Conservation (phyloP, 345 rosid species). For the Psidium guajava region DNA sequence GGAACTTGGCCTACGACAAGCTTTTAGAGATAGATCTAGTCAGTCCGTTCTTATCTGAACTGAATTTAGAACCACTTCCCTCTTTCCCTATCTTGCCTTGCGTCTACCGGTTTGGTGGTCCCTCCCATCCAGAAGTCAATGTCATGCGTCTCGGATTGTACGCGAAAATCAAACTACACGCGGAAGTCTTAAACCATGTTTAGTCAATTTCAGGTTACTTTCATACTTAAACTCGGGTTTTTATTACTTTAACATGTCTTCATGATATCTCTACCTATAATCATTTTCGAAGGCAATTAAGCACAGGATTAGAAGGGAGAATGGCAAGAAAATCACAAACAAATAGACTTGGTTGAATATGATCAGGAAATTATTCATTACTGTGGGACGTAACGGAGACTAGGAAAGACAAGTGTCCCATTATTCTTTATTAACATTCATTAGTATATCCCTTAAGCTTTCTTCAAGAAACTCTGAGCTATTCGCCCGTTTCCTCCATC, state of each 20-base stretch:
- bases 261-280: not conserved
- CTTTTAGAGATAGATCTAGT: too few species aligned
- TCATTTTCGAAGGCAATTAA: not conserved
- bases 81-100: too few species aligned
- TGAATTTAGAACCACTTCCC: too few species aligned
- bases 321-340: not conserved
- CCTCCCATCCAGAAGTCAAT: too few species aligned
- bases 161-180: too few species aligned
- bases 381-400: not conserved
- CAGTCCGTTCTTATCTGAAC: too few species aligned
- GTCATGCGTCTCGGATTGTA: too few species aligned
- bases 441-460: not conserved
- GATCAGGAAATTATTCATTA: not conserved
- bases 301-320: not conserved
- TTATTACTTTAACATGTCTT: not conserved
- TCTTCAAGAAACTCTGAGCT: conserved; percentile 7
- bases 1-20: too few species aligned
- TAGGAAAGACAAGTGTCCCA: not conserved
- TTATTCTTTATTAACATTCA: not conserved
- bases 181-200: too few species aligned
- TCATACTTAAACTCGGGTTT: not conserved
- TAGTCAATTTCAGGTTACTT: too few species aligned
- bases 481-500: conserved; percentile 32
- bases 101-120: too few species aligned
- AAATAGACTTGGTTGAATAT: not conserved